Evolutionary conservation across 2,329 filamentous ascomycete species (phyloP).

Genomic region (Epichloe typhina): DNA sequence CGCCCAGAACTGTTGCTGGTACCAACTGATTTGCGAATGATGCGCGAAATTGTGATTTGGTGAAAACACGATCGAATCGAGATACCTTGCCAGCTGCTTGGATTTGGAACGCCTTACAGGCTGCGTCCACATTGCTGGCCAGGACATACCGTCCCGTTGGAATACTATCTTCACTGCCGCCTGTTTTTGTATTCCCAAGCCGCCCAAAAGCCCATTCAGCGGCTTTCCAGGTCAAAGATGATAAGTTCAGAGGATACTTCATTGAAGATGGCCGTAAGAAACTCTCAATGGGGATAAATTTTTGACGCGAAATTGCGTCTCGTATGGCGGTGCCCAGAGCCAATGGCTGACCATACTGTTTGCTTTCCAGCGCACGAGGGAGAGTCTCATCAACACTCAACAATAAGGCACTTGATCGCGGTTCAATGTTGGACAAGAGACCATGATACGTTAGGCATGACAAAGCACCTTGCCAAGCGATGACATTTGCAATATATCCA

Average conservation of each 20-base stretch:
- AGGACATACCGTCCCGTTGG: constrained; percentile 53
- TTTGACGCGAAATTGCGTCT: constrained; percentile 57
- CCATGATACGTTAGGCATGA: constrained; percentile 55
- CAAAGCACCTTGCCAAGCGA: constrained; percentile 66
- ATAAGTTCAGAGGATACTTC: constrained; percentile 59
- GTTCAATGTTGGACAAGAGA: constrained; percentile 27
- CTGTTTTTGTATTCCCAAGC: constrained; percentile 44
- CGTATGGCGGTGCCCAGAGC: constrained; percentile 65
- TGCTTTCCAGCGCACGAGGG: constrained; percentile 56
- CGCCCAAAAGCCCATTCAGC: constrained; percentile 64
- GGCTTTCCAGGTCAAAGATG: constrained; percentile 55
- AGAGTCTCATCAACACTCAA: constrained; percentile 49
- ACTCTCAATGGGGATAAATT: constrained; percentile 56
- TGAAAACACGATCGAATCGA: constrained; percentile 54
- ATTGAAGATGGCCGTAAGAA: constrained; percentile 55
- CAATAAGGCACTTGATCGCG: constrained; percentile 33
- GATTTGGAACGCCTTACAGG: constrained; percentile 40
- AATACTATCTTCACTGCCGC: constrained; percentile 38
- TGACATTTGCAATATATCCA: constrained; percentile 68
- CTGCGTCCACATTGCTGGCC: constrained; percentile 46
- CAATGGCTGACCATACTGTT: constrained; percentile 68
- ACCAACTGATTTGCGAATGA: constrained; percentile 42
- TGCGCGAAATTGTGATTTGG: constrained; percentile 48
- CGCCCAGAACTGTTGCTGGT: constrained; percentile 37
- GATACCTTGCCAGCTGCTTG: constrained; percentile 28